Base-by-base conservation (phyloP, 345 rosid genomes). In the Trapa incisa region DNA sequence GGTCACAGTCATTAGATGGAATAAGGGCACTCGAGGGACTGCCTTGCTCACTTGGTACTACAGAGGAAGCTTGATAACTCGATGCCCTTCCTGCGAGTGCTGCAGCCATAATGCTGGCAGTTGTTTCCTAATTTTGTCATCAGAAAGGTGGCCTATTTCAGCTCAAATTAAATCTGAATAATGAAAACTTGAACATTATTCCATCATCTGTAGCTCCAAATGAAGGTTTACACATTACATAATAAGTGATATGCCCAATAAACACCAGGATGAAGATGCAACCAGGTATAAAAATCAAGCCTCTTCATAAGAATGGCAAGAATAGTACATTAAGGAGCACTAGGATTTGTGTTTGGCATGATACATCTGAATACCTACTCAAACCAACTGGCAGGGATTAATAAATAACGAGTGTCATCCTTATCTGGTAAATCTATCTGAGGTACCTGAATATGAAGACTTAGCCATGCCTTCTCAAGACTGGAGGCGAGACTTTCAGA, bases 361-460 rank as follows among this genome's bases (percentile, higher is more conserved):
- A 43, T 6, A 9, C 37, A 17, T n/a, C 22, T 17, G 17, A 16
- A 38, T 1, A 54, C 47, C 66, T 64, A 39, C 65, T 35, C 47
- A 5, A 64, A 38, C 42, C n/a, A 64, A 37, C 33, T 38, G 32
- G 33, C 47, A 37, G 60, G 8, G 33, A 0, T 54, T 54, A 54
- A 35, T n/a, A 66, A 47, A 22, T 22, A 22, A 22, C 29, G 29
- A 22, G 58, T 66, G 61, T 37, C 58, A 47, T 43, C 7, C 68
- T 65, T 12, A 48, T 56, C 33, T 33, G 17, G 16, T 37, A 58
- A 35, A 36, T 58, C 15, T 32, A 58, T 58, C 37, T 58, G 15
- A 6, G 38, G 53, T 76, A 88, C 97, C 89, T 90, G 94, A 72
- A 88, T 77, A 73, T 88, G 97, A 76, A 93, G 92, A 72, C 88